phyloP scores from a whole-genome alignment of 345 rosid species.

The Reutealis trisperma region DNA sequence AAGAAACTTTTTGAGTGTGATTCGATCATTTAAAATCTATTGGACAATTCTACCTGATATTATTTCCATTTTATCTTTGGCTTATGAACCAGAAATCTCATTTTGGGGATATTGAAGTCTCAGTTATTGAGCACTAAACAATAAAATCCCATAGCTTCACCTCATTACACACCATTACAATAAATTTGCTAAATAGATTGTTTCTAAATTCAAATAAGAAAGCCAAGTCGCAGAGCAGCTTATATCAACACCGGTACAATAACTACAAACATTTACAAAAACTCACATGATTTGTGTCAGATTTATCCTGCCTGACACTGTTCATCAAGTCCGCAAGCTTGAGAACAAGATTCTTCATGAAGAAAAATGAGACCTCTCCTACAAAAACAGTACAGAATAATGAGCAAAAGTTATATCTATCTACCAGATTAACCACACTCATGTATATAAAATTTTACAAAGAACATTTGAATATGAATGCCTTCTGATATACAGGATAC shows the following conservation, averaged over 20 bases:
- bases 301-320: slow-evolving; percentile 33
- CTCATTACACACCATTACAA: not conserved
- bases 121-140: not conserved
- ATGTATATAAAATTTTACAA: not conserved
- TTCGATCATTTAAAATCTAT: not conserved
- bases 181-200: not conserved
- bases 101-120: not conserved
- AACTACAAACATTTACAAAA: not conserved
- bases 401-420: not conserved
- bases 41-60: not conserved
- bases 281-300: slow-evolving; percentile 57
- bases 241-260: not conserved
- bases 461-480: not conserved
- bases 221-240: not conserved
- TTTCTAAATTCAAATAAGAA: not conserved
- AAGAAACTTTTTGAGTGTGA: not conserved
- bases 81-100: not conserved
- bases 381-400: slow-evolving; percentile 27
- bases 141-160: not conserved
- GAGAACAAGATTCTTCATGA: slow-evolving; percentile 54
- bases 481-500: not conserved
- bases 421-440: not conserved
- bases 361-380: slow-evolving; percentile 61
- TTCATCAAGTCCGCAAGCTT: slow-evolving; percentile 71
- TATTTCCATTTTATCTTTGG: not conserved